Conservation (phyloP, 2,329 filamentous ascomycete species). For the Alternaria dauci region DNA sequence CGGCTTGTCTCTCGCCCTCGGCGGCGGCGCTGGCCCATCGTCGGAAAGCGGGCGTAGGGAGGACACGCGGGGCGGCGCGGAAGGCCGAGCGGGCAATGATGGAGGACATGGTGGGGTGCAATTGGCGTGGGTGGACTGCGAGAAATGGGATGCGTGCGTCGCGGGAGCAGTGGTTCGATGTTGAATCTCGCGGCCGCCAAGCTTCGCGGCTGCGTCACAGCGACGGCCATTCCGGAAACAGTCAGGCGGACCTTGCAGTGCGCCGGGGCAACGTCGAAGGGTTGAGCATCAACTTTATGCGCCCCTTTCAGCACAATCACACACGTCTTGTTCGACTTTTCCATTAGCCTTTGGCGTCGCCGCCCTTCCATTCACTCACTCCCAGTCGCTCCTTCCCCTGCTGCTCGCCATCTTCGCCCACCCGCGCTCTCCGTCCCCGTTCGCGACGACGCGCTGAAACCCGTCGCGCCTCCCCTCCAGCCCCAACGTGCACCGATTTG, state of each 20-base stretch:
- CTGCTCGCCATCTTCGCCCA: neutral
- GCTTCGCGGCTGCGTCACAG: constrained; percentile 26
- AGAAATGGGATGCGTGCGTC: constrained; percentile 25
- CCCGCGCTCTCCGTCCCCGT: constrained; percentile 16
- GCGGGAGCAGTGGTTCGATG: constrained; percentile 29
- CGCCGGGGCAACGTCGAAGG: constrained; percentile 9
- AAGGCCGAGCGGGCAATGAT: constrained; percentile 57
- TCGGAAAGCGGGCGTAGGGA: constrained; percentile 44
- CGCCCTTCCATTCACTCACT: constrained; percentile 33
- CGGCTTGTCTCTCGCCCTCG: constrained; percentile 57
- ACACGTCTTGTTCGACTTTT: constrained; percentile 6
- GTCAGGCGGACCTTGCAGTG: constrained; percentile 27
- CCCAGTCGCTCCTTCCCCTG: constrained; percentile 22
- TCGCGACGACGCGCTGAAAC: neutral
- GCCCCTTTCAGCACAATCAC: constrained; percentile 26
- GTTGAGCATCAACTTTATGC: constrained; percentile 24
- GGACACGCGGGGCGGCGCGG: constrained; percentile 57
- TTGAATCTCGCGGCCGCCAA: constrained; percentile 27
- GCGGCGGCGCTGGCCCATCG: constrained; percentile 51
- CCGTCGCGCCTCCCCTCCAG: constrained; percentile 1
- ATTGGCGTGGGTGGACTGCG: constrained; percentile 11
- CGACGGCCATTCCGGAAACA: constrained; percentile 16
- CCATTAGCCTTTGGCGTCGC: constrained; percentile 17
- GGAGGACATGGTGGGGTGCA: constrained; percentile 54
- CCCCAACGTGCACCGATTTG: constrained; percentile 8